Evolutionary conservation across 192 early-diverging fungal genomes (phyloP).

Genomic region (Globomyces pollinis-pini): DNA sequence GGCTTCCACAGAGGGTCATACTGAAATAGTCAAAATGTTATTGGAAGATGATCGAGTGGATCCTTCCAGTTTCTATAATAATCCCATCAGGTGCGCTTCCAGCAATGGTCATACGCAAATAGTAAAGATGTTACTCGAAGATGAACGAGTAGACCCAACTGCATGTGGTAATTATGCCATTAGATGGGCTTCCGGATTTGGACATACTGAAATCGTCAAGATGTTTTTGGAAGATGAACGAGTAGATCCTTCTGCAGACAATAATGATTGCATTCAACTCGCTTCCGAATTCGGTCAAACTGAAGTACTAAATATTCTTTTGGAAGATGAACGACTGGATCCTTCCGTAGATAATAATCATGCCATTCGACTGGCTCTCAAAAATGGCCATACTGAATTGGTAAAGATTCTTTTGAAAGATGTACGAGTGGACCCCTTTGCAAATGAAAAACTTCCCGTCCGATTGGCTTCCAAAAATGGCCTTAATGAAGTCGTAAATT

Average conservation of each 20-base stretch:
- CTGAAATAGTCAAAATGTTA: slow-evolving; percentile 12
- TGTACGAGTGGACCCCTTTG: slow-evolving; percentile 6
- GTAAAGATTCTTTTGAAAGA: slow-evolving; percentile 12
- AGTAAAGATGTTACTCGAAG: slow-evolving; percentile 16
- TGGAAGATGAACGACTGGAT: not conserved
- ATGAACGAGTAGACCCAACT: slow-evolving; percentile 4
- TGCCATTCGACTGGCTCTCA: not conserved
- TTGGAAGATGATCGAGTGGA: slow-evolving; percentile 14
- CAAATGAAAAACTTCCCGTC: slow-evolving; percentile 11
- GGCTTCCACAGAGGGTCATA: slow-evolving; percentile 5
- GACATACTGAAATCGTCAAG: slow-evolving; percentile 10
- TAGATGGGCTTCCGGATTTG: not conserved
- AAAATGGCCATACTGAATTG: slow-evolving; percentile 20
- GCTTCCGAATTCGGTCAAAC: slow-evolving; percentile 11
- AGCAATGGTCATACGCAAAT: slow-evolving; percentile 17
- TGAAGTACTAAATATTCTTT: not conserved
- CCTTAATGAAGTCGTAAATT: slow-evolving; percentile 12
- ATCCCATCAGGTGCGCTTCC: slow-evolving; percentile 3
- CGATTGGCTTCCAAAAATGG: slow-evolving; percentile 11
- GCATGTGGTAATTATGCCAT: slow-evolving; percentile 4
- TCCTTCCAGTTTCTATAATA: slow-evolving; percentile 2
- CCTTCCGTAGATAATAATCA: not conserved
- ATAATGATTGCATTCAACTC: slow-evolving; percentile 4
- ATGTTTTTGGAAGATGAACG: slow-evolving; percentile 12
- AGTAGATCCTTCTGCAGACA: slow-evolving; percentile 11